Evolutionary conservation across 164 flowering plant genomes (phyloP), one percentile per base, ranked within the genome.

Genomic region (Akebia trifoliata): DNA sequence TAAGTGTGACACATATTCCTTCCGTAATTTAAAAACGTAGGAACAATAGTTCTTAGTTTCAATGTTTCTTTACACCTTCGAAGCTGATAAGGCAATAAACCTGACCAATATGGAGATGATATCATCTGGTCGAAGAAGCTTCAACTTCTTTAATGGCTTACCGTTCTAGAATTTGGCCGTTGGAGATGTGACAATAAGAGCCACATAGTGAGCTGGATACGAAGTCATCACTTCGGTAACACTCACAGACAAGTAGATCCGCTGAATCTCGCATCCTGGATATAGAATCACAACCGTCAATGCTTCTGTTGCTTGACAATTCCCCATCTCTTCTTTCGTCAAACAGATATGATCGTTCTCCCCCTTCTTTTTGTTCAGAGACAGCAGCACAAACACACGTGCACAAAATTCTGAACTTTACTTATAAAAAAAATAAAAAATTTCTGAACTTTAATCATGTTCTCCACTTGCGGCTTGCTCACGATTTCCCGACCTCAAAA

Each of bases 181-280:
- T 2, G 64, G 60, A 4, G 79, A 64, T 0, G 72, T 45, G 9
- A 80, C 56, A 2, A 84, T 61, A 17, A 73, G 70, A 0, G 92
- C 93, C 0, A 89, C 81, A 57, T 89, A 89, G 59, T 86, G 81
- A 9, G 91, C 91, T 1, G 95, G 95, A 36, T 87, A 81, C 6
- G 82, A 70, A 50, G 14, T 57, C 94, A 86, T 86, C 54, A 86
- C 64, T 50, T 87, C 76, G 8, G 63, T 69, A 3, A 88, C 95
- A 25, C 76, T 77, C 26, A 80, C 70, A 0, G 84, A 76, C 76
- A 80, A 78, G 67, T 81, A 76, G 50, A 82, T 69, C 71, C 85
- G 76, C 69, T 84, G 78, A 15, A 78, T 57, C 70, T 69, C 73
- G 59, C 57, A 66, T 4, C 71, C 75, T n/a, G 88, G 88, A 40